A percentile compares a stretch with the other conserved stretches of the same genome.
Evolutionary conservation across 2,329 filamentous ascomycete species (phyloP).

Genomic region (Scytalidium sp.): DNA sequence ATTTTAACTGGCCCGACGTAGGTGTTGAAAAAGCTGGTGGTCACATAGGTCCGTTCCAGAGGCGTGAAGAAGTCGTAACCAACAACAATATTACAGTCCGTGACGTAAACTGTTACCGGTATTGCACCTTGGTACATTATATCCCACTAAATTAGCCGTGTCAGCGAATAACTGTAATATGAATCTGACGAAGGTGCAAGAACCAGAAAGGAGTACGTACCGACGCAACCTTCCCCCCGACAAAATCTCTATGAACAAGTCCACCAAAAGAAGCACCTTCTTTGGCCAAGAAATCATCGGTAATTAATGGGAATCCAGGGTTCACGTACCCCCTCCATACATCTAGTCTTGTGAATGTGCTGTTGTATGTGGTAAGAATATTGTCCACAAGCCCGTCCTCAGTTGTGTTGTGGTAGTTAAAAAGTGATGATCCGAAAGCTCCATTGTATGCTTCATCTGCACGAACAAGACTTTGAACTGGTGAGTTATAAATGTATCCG

Average conservation of each 20-base stretch:
- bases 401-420: constrained; percentile 34
- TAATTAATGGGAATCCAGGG: constrained; percentile 34
- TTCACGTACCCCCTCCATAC: constrained; percentile 34
- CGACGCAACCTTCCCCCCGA: constrained; percentile 5
- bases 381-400: constrained; percentile 33
- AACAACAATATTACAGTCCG: constrained; percentile 29
- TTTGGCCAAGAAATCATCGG: constrained; percentile 25
- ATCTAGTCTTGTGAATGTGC: constrained; percentile 12
- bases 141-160: constrained; percentile 27
- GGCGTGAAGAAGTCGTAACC: constrained; percentile 35
- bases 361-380: constrained; percentile 25
- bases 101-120: constrained; percentile 33
- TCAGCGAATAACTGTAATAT: background rate
- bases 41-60: constrained; percentile 23
- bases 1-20: background rate
- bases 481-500: constrained; percentile 34
- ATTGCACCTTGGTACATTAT: constrained; percentile 33
- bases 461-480: constrained; percentile 25
- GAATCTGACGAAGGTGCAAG: background rate
- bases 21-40: constrained; percentile 31
- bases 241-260: constrained; percentile 13
- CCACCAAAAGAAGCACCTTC: constrained; percentile 17
- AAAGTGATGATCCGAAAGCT: constrained; percentile 27
- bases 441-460: constrained; percentile 29
- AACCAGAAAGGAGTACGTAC: constrained; percentile 6